Evolutionary conservation across 805 yeast genomes (phyloP).

Genomic region (Ogataea kodamae): DNA sequence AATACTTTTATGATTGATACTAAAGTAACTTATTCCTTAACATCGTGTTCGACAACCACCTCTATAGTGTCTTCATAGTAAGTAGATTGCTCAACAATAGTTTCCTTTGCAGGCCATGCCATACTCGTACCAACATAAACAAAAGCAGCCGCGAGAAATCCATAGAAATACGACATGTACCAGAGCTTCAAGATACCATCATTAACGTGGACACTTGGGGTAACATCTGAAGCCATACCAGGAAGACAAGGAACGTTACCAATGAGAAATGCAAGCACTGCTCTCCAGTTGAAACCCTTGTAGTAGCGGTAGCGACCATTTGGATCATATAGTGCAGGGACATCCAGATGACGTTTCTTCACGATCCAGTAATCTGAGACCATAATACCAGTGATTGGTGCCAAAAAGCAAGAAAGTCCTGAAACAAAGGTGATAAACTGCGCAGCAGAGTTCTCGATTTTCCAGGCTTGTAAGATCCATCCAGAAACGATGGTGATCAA

Average conservation of each 20-base stretch:
- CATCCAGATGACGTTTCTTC: conserved; percentile 36
- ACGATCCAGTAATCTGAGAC: conserved; percentile 38
- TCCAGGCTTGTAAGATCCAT: conserved; percentile 42
- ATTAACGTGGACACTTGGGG: conserved; percentile 22
- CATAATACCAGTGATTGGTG: conserved; percentile 39
- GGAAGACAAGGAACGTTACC: conserved; percentile 41
- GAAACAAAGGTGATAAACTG: conserved; percentile 37
- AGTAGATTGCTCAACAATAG: conserved; percentile 9
- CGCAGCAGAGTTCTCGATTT: conserved; percentile 34
- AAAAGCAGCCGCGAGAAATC: conserved; percentile 28
- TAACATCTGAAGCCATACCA: conserved; percentile 35
- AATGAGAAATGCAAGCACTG: conserved; percentile 35
- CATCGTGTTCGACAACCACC: conserved; percentile 8
- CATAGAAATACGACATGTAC: conserved; percentile 32
- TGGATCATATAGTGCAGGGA: conserved; percentile 33
- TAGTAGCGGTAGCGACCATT: conserved; percentile 38
- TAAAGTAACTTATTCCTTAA: not conserved
- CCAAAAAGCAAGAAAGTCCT: conserved; percentile 37
- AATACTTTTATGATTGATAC: too few relatives aligned
- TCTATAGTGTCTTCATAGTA: conserved; percentile 7
- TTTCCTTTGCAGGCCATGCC: conserved; percentile 15
- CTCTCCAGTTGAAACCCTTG: conserved; percentile 44
- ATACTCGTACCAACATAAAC: conserved; percentile 25
- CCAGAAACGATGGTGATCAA: conserved; percentile 33
- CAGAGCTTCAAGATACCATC: conserved; percentile 27